Percentiles rank a stretch among this genome's conserved stretches.
These are phyloP conservation scores for Maudiozyma serrabonitensis DNA, from an alignment of 805 yeast genomes.

Conservation along the genomic window DNA sequence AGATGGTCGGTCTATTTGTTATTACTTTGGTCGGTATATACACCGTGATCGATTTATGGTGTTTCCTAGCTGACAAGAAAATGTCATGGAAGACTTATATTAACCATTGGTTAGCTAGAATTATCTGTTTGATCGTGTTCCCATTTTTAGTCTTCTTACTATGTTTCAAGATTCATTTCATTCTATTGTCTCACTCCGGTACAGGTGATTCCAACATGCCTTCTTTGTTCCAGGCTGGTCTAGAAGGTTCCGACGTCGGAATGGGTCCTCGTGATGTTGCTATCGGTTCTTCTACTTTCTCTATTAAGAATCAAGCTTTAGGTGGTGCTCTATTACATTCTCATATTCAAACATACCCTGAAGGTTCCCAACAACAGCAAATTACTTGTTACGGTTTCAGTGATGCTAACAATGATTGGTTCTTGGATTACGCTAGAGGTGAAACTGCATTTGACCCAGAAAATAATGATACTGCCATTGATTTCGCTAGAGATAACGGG, in stretches of 20 bases:
- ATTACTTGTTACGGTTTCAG: constrained; percentile 86
- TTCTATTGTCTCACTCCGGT: constrained; percentile 66
- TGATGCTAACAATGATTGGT: constrained; percentile 80
- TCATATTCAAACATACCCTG: constrained; percentile 80
- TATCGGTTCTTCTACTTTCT: constrained; percentile 43
- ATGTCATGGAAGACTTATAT: constrained; percentile 41
- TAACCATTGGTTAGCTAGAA: constrained; percentile 59
- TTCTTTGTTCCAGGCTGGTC: constrained; percentile 71
- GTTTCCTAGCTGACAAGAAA: constrained; percentile 58
- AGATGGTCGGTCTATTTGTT: constrained; percentile 93
- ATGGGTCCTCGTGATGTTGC: constrained; percentile 66
- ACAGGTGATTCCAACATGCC: constrained; percentile 76
- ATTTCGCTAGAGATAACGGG: constrained; percentile 50
- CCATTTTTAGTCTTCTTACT: constrained; percentile 56
- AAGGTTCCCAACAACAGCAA: constrained; percentile 90
- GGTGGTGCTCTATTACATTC: constrained; percentile 81
- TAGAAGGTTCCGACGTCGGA: constrained; percentile 55
- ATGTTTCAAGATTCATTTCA: constrained; percentile 70
- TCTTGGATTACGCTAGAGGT: constrained; percentile 49
- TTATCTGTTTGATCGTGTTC: constrained; percentile 48
- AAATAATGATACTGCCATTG: constrained; percentile 19
- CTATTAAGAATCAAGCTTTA: constrained; percentile 54
- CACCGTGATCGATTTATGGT: constrained; percentile 83
- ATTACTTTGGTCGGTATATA: constrained; percentile 83
- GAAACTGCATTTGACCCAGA: constrained; percentile 17